Evolutionary conservation across 805 yeast genomes (phyloP).

Genomic region (Brettanomyces naardenensis): DNA sequence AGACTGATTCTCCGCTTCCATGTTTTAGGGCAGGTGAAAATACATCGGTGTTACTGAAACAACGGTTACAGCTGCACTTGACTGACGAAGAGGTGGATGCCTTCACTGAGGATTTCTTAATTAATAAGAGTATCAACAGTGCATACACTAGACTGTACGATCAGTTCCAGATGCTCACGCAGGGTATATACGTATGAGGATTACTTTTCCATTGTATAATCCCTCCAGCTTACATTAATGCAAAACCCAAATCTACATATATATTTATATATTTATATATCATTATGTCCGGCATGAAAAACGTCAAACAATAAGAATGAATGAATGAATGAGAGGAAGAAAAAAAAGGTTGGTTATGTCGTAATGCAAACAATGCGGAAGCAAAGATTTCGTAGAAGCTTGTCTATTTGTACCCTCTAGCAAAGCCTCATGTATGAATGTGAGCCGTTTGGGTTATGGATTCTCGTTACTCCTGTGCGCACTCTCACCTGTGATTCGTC

Average conservation of each 20-base stretch:
- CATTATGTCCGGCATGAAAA: too few relatives aligned
- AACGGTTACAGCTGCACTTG: conserved; percentile 73
- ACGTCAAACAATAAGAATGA: neutral
- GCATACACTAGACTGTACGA: conserved; percentile 89
- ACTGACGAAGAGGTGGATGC: conserved; percentile 63
- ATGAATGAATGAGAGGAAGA: neutral
- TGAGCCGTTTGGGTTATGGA: conserved; percentile 34
- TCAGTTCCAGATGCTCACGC: conserved; percentile 90
- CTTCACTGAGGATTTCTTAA: conserved; percentile 70
- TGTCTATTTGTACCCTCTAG: neutral
- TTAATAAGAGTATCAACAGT: conserved; percentile 79
- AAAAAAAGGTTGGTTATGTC: too few relatives aligned
- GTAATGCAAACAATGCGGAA: neutral
- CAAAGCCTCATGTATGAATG: conserved; percentile 3
- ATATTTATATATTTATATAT: too few relatives aligned
- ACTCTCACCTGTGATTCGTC: conserved; percentile 29
- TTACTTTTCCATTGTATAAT: too few relatives aligned
- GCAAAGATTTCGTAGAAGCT: neutral
- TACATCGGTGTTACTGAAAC: conserved; percentile 70
- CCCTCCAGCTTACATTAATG: too few relatives aligned
- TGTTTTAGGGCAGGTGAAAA: conserved; percentile 86
- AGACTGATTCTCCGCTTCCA: conserved; percentile 80
- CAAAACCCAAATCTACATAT: too few relatives aligned
- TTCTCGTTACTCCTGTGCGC: conserved; percentile 31
- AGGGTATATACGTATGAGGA: conserved; percentile 72